These are phyloP conservation scores for Cordyceps pruinosa DNA, from an alignment of 2,329 filamentous ascomycete genomes.

Conservation along the genomic window DNA sequence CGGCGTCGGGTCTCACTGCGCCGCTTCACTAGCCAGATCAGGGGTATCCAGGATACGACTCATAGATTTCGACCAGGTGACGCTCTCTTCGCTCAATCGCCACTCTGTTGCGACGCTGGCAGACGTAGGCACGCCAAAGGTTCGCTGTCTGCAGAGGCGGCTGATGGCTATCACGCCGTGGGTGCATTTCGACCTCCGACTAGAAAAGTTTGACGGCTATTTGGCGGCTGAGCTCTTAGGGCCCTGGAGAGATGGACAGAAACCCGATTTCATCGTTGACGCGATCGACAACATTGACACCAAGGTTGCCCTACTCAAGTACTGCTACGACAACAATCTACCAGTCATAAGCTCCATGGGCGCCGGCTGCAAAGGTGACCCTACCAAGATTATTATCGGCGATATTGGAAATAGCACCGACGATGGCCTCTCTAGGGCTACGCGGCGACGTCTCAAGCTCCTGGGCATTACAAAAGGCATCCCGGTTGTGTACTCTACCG, in stretches of 20 bases:
- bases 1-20: constrained; percentile 89
- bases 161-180: constrained; percentile 85
- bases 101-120: constrained; percentile 91
- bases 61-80: constrained; percentile 97
- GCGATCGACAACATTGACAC: constrained; percentile 98
- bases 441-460: constrained; percentile 69
- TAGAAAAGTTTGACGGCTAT: constrained; percentile 70
- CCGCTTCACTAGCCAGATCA: constrained; percentile 77
- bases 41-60: constrained; percentile 83
- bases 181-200: constrained; percentile 80
- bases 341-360: constrained; percentile 94
- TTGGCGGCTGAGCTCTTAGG: constrained; percentile 61
- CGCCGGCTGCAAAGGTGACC: constrained; percentile 84
- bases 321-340: constrained; percentile 71
- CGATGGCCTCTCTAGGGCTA: constrained; percentile 80
- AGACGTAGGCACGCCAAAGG: constrained; percentile 90
- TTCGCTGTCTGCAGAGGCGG: constrained; percentile 71
- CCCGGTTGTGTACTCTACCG: constrained; percentile 85
- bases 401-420: constrained; percentile 86
- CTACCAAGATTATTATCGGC: constrained; percentile 78
- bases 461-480: constrained; percentile 78
- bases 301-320: constrained; percentile 83
- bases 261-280: constrained; percentile 86
- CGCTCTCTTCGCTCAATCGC: constrained; percentile 87
- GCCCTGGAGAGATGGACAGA: constrained; percentile 55